Evolutionary conservation across 176 grass and related monocot genomes (phyloP).

Genomic region (Oryza officinalis): DNA sequence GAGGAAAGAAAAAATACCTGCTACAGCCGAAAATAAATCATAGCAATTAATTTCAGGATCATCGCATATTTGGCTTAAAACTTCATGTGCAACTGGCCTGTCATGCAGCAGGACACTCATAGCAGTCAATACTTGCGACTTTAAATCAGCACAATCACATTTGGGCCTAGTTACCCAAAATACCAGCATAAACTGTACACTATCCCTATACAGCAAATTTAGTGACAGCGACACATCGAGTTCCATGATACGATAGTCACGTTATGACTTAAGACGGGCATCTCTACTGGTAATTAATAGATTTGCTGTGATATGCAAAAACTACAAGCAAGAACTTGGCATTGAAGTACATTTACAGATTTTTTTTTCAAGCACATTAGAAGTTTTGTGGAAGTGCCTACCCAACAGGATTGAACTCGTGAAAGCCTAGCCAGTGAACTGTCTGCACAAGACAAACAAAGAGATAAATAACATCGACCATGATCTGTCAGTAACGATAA

Average conservation of each 20-base stretch:
- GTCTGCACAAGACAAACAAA: constrained; percentile 40
- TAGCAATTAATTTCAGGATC: constrained; percentile 44
- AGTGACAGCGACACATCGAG: not conserved
- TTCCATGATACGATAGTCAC: not conserved
- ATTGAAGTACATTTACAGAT: not conserved
- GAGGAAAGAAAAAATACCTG: constrained; percentile 26
- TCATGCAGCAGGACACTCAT: constrained; percentile 16
- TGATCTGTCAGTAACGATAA: not conserved
- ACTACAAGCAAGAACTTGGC: not conserved
- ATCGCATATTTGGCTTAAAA: constrained; percentile 35
- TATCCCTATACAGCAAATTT: not conserved
- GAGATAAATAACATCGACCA: not conserved
- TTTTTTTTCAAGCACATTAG: constrained; percentile 19
- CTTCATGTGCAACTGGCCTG: constrained; percentile 25
- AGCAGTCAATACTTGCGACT: not conserved
- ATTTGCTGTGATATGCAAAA: not conserved
- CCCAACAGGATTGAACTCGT: constrained; percentile 57
- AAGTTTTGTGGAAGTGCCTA: constrained; percentile 32
- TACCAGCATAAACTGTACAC: not conserved
- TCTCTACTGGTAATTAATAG: constrained; percentile 9
- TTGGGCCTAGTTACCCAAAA: not conserved
- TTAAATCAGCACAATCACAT: constrained; percentile 10
- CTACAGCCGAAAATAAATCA: constrained; percentile 45
- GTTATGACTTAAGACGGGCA: not conserved
- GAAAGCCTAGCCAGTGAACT: constrained; percentile 37